Percentiles rank a stretch among this genome's conserved stretches.
phyloP scores from a whole-genome alignment of 352 stramenopile genomes.

The Globisporangium spinosum region DNA sequence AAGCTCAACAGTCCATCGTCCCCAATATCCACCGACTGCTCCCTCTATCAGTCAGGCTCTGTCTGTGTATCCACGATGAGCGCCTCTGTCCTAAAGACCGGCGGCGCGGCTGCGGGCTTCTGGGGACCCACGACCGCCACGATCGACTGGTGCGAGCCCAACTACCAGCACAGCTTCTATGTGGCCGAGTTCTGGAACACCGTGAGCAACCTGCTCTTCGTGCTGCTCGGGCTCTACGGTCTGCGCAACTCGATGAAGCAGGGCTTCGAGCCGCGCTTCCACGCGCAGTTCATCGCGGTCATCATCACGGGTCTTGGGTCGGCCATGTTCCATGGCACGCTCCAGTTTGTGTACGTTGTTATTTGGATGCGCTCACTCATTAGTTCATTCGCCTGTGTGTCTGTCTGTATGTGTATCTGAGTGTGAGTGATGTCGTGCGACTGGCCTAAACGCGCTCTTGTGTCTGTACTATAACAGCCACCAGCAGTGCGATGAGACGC shows the following conservation, averaged over 20 bases:
- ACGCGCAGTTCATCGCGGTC: constrained; percentile 66
- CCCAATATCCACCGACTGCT: neutral
- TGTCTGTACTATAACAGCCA: constrained; percentile 22
- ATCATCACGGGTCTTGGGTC: constrained; percentile 82
- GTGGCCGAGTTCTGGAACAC: constrained; percentile 90
- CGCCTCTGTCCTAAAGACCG: neutral
- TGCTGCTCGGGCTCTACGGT: constrained; percentile 70
- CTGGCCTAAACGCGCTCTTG: neutral
- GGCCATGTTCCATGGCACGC: constrained; percentile 83
- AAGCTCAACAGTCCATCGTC: neutral
- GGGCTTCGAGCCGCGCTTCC: constrained; percentile 75
- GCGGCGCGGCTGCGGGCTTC: constrained; percentile 23
- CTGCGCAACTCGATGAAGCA: constrained; percentile 58
- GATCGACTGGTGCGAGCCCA: constrained; percentile 86
- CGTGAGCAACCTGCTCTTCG: constrained; percentile 75
- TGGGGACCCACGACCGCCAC: constrained; percentile 74
- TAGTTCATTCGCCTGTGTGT: neutral
- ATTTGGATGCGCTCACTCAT: neutral
- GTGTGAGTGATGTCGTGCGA: neutral
- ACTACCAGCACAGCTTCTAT: constrained; percentile 79
- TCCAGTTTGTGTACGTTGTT: constrained; percentile 60
- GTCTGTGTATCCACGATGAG: constrained; percentile 10
- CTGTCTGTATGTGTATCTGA: neutral
- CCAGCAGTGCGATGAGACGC: constrained; percentile 83
- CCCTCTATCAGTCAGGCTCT: neutral